These are phyloP conservation scores for Alternaria ventricosa DNA, from an alignment of 2,329 filamentous ascomycete species.

Conservation along the genomic window DNA sequence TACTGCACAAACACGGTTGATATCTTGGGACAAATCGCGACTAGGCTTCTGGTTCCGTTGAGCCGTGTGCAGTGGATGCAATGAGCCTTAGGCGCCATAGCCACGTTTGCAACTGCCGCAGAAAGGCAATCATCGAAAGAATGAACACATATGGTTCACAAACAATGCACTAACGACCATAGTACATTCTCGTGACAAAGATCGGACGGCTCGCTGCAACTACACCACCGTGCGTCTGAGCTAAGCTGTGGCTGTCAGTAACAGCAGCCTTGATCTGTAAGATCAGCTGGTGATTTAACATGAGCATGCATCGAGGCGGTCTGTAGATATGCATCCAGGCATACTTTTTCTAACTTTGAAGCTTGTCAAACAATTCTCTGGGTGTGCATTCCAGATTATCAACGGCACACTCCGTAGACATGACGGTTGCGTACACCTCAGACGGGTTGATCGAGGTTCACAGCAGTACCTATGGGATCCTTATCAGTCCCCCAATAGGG, in stretches of 20 bases:
- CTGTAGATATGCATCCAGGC: neutral
- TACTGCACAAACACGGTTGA: neutral
- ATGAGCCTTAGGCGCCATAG: neutral
- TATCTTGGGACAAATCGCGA: constrained; percentile 6
- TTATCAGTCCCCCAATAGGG: neutral
- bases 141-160: neutral
- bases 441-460: neutral
- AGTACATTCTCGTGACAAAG: constrained; percentile 1
- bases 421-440: neutral
- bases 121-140: neutral
- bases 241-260: neutral
- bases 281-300: neutral
- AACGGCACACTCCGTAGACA: neutral
- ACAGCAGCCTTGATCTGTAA: constrained; percentile 3
- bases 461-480: neutral
- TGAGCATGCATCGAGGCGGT: neutral
- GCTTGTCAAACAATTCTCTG: neutral
- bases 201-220: neutral
- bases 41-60: constrained; percentile 1
- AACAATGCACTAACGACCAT: neutral
- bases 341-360: neutral
- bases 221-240: constrained; percentile 1
- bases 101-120: constrained; percentile 3
- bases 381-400: neutral
- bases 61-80: constrained; percentile 1